A percentile compares a stretch with the other conserved stretches of the same genome.
These are phyloP conservation scores for Ascocoryne sarcoides DNA, from an alignment of 2,329 filamentous ascomycete species.

Conservation along the genomic window DNA sequence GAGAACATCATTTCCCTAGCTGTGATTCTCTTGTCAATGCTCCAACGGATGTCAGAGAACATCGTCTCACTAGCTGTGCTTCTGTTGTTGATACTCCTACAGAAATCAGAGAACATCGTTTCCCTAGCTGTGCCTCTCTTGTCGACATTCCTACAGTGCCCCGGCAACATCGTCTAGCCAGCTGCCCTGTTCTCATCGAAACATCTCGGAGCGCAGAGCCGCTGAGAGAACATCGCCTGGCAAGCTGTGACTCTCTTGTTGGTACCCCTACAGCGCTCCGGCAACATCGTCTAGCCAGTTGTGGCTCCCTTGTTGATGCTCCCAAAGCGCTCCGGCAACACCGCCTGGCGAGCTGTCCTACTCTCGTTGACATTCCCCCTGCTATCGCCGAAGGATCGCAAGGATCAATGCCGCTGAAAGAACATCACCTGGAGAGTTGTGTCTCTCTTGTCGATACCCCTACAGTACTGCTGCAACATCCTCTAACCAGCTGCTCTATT, in stretches of 20 bases:
- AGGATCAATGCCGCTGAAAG: not conserved
- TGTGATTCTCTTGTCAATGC: too few relatives aligned
- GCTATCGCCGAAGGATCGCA: not conserved
- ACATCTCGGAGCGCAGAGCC: not conserved
- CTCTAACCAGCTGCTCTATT: not conserved
- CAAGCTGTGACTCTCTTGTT: not conserved
- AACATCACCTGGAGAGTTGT: not conserved
- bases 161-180: not conserved
- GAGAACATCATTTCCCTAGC: too few relatives aligned
- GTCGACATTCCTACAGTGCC: not conserved
- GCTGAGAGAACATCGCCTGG: not conserved
- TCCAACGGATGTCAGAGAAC: not conserved
- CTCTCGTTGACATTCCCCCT: not conserved
- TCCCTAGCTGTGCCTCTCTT: too few relatives aligned
- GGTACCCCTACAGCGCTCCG: not conserved
- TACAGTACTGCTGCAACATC: not conserved
- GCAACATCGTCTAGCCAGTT: not conserved
- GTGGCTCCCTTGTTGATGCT: not conserved
- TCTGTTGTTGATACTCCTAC: not conserved
- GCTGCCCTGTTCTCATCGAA: not conserved
- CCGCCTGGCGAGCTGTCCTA: not conserved
- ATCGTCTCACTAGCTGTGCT: not conserved
- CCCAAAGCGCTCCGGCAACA: not conserved
- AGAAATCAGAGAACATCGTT: too few relatives aligned
- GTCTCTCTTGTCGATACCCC: not conserved